phyloP scores from a whole-genome alignment of 768 basidiomycete species.

The Polyporus arcularius region DNA sequence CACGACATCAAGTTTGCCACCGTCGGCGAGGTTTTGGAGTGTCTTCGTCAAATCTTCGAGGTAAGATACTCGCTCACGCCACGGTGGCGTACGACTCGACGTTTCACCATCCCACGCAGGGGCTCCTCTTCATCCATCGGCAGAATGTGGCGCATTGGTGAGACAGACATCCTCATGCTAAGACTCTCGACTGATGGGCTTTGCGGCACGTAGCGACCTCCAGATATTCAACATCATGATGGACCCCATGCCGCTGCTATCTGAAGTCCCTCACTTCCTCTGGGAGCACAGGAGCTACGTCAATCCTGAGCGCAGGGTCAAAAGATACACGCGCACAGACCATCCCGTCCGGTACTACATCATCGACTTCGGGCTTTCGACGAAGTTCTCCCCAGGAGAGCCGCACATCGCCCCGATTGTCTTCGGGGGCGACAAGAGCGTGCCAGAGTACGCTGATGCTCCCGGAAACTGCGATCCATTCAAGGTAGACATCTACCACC shows the following conservation, averaged over 20 bases:
- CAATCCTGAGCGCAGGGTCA: constrained; percentile 2
- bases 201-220: constrained; percentile 8
- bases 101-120: constrained; percentile 19
- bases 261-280: constrained; percentile 16
- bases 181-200: not conserved
- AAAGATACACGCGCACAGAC: constrained; percentile 18
- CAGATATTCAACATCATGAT: constrained; percentile 16
- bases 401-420: constrained; percentile 20
- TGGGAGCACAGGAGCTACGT: not conserved
- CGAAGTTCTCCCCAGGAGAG: not conserved
- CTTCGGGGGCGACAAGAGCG: not conserved
- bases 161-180: not conserved
- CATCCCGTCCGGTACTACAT: constrained; percentile 27
- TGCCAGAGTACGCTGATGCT: constrained; percentile 8
- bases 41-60: constrained; percentile 34
- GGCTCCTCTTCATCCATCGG: constrained; percentile 38
- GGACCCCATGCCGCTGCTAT: constrained; percentile 21
- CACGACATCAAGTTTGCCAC: constrained; percentile 34
- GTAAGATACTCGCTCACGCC: constrained; percentile 11
- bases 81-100: not conserved
- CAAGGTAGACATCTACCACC: too few relatives aligned
- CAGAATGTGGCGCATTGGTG: constrained; percentile 39
- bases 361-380: constrained; percentile 25
- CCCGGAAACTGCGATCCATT: not conserved
- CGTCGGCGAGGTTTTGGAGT: constrained; percentile 38